Conservation (phyloP, 257 asterid species). For the Gynochthodes officinalis region DNA sequence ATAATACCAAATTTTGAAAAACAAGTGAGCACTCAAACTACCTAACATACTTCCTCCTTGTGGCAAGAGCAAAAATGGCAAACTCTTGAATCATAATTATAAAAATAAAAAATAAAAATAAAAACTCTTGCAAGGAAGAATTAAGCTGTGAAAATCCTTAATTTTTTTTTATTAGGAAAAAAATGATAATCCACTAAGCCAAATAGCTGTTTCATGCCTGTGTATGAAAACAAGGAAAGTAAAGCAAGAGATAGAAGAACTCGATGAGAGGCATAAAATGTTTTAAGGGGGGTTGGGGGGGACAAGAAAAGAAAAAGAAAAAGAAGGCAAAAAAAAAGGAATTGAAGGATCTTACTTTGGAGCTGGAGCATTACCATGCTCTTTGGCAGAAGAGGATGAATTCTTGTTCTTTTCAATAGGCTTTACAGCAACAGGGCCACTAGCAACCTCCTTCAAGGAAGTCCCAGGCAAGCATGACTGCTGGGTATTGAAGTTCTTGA, state of each 20-base stretch:
- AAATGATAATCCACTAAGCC: not conserved
- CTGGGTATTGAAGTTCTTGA: conserved; percentile 15
- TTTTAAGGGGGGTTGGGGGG: too few relatives aligned
- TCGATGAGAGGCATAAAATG: not conserved
- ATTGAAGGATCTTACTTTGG: conserved; percentile 44
- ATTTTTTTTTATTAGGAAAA: not conserved
- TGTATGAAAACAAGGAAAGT: not conserved
- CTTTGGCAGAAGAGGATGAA: conserved; percentile 17
- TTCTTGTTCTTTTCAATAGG: conserved; percentile 44
- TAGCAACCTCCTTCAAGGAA: conserved; percentile 31
- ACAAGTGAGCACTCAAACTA: not conserved
- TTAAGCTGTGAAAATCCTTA: not conserved
- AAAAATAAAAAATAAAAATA: too few relatives aligned
- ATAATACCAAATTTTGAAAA: not conserved
- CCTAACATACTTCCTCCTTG: not conserved
- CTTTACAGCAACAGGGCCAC: conserved; percentile 23
- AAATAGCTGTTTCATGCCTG: not conserved
- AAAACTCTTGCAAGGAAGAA: not conserved
- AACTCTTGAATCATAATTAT: not conserved
- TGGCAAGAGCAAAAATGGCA: not conserved
- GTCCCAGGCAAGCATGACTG: conserved; percentile 21
- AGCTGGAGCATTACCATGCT: conserved; percentile 48
- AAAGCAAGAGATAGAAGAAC: not conserved
- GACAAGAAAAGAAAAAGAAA: not conserved
- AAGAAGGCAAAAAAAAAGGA: not conserved